Evolutionary conservation across 192 early-diverging fungal species (phyloP).

Genomic region (Mycoemilia scoparia): DNA sequence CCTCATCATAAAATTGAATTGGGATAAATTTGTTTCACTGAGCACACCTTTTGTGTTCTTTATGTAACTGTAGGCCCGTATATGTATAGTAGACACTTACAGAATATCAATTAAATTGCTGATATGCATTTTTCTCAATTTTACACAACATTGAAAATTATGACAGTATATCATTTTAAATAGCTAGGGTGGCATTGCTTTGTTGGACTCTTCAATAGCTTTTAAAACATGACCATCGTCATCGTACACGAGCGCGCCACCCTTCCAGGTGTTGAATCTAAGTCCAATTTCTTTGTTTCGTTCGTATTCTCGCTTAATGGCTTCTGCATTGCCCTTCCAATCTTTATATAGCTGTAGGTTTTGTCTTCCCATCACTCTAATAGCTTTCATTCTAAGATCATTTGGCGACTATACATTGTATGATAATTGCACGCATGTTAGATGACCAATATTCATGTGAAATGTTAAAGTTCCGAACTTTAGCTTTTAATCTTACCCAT

Average conservation of each 20-base stretch:
- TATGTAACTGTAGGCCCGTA: no score
- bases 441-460: no score
- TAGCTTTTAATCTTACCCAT: slow-evolving; percentile 54
- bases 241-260: slow-evolving; percentile 61
- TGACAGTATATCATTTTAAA: neutral
- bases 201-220: slow-evolving; percentile 29
- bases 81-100: no score
- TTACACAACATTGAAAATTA: no score
- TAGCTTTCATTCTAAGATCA: slow-evolving; percentile 70
- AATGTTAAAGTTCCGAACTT: no score
- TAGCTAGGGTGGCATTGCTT: slow-evolving; percentile 8
- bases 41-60: no score
- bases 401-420: no score
- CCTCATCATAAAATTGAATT: no score
- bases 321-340: slow-evolving; percentile 60
- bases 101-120: no score
- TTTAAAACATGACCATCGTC: slow-evolving; percentile 57
- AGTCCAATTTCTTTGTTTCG: slow-evolving; percentile 66
- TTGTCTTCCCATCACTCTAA: slow-evolving; percentile 67
- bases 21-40: no score
- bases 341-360: slow-evolving; percentile 71
- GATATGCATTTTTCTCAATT: no score
- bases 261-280: slow-evolving; percentile 57
- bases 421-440: no score
- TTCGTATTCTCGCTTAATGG: slow-evolving; percentile 52